These are phyloP conservation scores for Marasmius fiardii DNA, from an alignment of 1,284 basidiomycete genomes.

Conservation along the genomic window DNA sequence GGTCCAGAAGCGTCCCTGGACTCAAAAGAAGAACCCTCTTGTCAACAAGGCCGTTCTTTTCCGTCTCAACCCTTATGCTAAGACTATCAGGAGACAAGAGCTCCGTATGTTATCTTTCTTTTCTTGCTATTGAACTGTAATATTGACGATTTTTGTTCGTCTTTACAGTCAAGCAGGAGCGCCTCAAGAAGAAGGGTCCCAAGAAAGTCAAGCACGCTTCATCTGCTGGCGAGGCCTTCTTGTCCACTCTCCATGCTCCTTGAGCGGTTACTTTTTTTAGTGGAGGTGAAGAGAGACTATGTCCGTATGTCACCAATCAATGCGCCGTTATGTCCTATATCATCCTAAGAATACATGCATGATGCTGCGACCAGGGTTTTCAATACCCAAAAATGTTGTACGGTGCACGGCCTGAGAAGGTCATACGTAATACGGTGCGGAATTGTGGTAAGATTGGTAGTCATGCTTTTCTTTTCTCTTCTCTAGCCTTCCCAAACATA, in stretches of 20 bases:
- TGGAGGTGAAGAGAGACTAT: not conserved
- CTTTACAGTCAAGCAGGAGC: conserved; percentile 71
- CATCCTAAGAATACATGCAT: not conserved
- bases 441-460: too few relatives aligned
- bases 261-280: conserved; percentile 47
- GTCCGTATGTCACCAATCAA: not conserved
- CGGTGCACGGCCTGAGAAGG: too few relatives aligned
- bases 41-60: conserved; percentile 96
- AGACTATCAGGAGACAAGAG: conserved; percentile 87
- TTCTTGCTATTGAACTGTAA: not conserved
- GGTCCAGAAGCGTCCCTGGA: conserved; percentile 90
- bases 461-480: too few relatives aligned
- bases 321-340: not conserved
- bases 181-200: conserved; percentile 63
- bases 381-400: too few relatives aligned
- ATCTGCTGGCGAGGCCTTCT: conserved; percentile 83
- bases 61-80: conserved; percentile 99
- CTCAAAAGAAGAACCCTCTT: conserved; percentile 99
- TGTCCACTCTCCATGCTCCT: conserved; percentile 82
- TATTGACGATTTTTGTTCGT: conserved; percentile 12
- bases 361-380: too few relatives aligned
- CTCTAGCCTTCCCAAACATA: too few relatives aligned
- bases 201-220: conserved; percentile 59
- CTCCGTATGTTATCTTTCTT: conserved; percentile 55
- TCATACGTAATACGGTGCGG: too few relatives aligned